phyloP scores from a whole-genome alignment of 805 yeast genomes.

The Sugiyamaella marilandica region DNA sequence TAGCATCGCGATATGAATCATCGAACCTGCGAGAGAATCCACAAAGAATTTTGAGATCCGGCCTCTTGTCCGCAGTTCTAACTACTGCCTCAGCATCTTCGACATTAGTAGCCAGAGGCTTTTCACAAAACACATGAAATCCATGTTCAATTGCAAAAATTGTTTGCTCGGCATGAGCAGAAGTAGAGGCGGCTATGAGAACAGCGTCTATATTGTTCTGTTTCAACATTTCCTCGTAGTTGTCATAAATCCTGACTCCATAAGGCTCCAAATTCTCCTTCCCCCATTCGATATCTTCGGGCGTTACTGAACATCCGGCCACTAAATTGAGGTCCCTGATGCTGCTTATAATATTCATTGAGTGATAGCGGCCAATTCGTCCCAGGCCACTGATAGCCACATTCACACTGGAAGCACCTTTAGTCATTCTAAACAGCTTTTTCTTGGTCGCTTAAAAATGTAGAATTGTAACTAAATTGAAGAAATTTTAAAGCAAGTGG shows the following conservation, averaged over 20 bases:
- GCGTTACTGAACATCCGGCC: slow-evolving; percentile 20
- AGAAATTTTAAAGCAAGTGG: no score
- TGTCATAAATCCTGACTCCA: slow-evolving; percentile 16
- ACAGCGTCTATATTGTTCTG: slow-evolving; percentile 17
- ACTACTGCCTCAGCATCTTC: slow-evolving; percentile 14
- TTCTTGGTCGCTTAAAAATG: no score
- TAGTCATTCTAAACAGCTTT: not conserved
- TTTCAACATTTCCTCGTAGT: slow-evolving; percentile 15
- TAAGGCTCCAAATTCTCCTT: slow-evolving; percentile 14
- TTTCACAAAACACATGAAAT: slow-evolving; percentile 21
- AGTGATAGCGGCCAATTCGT: slow-evolving; percentile 17
- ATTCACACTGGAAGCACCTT: slow-evolving; percentile 6
- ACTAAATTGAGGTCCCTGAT: slow-evolving; percentile 18
- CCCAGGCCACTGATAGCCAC: slow-evolving; percentile 19
- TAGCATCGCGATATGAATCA: slow-evolving; percentile 17
- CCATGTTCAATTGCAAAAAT: slow-evolving; percentile 16
- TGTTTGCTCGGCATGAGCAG: slow-evolving; percentile 17
- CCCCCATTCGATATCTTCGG: slow-evolving; percentile 20
- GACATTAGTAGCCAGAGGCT: slow-evolving; percentile 13
- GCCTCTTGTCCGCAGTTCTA: slow-evolving; percentile 14
- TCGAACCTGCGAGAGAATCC: slow-evolving; percentile 23
- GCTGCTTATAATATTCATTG: slow-evolving; percentile 11
- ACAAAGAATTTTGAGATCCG: slow-evolving; percentile 20
- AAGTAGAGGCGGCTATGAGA: slow-evolving; percentile 17
- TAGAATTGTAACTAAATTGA: no score